A percentile compares a stretch with the other conserved stretches of the same genome.
These are phyloP conservation scores for Chlorella variabilis DNA, from an alignment of 163 green algal genomes.

Conservation along the genomic window DNA sequence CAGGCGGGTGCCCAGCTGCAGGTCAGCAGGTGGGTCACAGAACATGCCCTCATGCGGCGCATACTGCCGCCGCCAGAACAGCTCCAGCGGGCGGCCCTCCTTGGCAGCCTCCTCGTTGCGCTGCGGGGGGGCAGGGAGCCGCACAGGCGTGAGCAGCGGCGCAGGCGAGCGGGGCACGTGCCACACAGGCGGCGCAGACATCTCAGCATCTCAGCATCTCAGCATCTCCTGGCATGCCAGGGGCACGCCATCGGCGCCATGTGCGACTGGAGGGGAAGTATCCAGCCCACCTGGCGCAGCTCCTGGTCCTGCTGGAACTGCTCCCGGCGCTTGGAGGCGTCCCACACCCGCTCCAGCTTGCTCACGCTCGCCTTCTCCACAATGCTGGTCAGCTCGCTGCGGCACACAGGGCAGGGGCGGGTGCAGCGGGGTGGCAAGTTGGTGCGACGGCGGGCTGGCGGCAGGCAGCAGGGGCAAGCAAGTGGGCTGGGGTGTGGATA, in stretches of 20 bases:
- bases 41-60: constrained; percentile 89
- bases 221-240: too few relatives aligned
- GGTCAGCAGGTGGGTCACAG: constrained; percentile 64
- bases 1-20: constrained; percentile 50
- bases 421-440: too few relatives aligned
- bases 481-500: too few relatives aligned
- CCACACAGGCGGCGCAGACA: background rate
- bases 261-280: too few relatives aligned
- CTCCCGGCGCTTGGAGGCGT: constrained; percentile 45
- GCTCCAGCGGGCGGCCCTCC: constrained; percentile 54
- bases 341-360: constrained; percentile 54
- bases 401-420: background rate
- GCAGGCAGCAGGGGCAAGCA: too few relatives aligned
- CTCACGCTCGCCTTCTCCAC: constrained; percentile 37
- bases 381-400: constrained; percentile 47
- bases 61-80: constrained; percentile 88
- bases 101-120: constrained; percentile 53
- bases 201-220: background rate
- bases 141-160: too few relatives aligned
- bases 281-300: constrained; percentile 33
- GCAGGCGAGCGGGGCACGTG: too few relatives aligned
- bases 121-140: background rate
- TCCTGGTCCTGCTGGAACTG: constrained; percentile 67
- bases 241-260: too few relatives aligned
- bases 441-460: too few relatives aligned